phyloP scores from a whole-genome alignment of 257 asterid genomes.

The Salvia rosmarinus region DNA sequence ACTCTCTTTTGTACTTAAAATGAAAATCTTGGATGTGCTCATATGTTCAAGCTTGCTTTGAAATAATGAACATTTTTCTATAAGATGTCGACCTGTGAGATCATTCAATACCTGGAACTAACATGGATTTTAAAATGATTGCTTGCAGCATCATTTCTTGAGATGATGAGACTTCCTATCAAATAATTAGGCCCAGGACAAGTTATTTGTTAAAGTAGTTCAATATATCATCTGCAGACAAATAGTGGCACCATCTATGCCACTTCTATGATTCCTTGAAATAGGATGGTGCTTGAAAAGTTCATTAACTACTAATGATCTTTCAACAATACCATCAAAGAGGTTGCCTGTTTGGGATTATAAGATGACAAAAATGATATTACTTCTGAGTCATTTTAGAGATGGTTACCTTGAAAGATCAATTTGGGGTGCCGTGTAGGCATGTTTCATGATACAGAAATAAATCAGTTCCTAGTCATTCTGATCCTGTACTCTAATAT shows the following conservation, averaged over 20 bases:
- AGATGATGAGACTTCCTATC: constrained; percentile 11
- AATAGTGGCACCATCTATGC: not conserved
- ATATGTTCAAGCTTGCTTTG: constrained; percentile 1
- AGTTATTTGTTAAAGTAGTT: constrained; percentile 21
- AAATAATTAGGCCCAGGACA: constrained; percentile 4
- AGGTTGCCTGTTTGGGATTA: not conserved
- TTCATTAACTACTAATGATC: not conserved
- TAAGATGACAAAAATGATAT: not conserved
- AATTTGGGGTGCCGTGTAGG: not conserved
- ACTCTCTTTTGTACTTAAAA: not conserved
- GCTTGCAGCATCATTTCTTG: constrained; percentile 14
- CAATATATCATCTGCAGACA: not conserved
- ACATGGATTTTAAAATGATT: not conserved
- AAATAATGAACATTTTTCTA: constrained; percentile 5
- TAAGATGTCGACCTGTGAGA: constrained; percentile 17
- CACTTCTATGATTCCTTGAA: constrained; percentile 14
- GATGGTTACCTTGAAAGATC: too few relatives aligned
- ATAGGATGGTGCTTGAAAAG: not conserved
- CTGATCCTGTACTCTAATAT: too few relatives aligned
- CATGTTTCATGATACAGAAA: constrained; percentile 4
- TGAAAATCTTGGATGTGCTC: constrained; percentile 7
- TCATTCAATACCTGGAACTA: constrained; percentile 19
- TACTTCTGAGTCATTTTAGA: not conserved
- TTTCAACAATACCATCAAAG: constrained; percentile 10
- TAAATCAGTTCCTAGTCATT: not conserved